Base-by-base conservation (phyloP, 2,329 filamentous ascomycete species). In the Aureobasidium leucospermi region DNA sequence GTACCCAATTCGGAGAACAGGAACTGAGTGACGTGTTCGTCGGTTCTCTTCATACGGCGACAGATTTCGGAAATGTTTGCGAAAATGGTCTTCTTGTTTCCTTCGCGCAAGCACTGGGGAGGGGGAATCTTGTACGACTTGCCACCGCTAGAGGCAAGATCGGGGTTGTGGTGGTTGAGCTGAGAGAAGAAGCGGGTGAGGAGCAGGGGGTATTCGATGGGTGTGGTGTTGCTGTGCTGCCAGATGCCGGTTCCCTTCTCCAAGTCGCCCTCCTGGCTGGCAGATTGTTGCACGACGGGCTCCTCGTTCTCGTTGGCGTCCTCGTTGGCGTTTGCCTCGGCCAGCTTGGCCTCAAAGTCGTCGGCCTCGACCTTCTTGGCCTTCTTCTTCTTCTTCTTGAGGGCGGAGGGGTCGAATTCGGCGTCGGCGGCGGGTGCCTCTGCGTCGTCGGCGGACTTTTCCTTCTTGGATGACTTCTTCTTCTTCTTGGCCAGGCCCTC, bases 31-130 rank as follows among this genome's bases (percentile, higher is more conserved):
- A 99, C 71, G 66, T 73, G 94, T 78, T 99, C 94, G 72, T 97
- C 93, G 64, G 89, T 92, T 75, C 94, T 86, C 86, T 99, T 99
- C 92, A 99, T 97, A 70, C 93, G 86, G 84, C 96, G 96, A 84
- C 91, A 96, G 71, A 99, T 97, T 74, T 99, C 94, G 74, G 90
- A 85, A 72, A 99, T 94, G 81, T 99, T 99, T 81, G 93, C 94
- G 71, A 99, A 99, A 71, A 99, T 96, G 64, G 94, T 99, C 87
- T 96, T 96, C 85, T 96, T 95, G 86, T 99, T 99, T 75, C 94
- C 94, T 91, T 99, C 94, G 79, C 94, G 92, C 72, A 97, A 85
- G 79, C 94, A 97, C 81, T 99, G 94, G 53, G 94, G 94, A 57
- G 94, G 94, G 56, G 94, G 94, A 68, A 99, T 99, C 85, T 97